Base-by-base conservation (phyloP, 2,329 filamentous ascomycete species). In the Didymella pomorum region DNA sequence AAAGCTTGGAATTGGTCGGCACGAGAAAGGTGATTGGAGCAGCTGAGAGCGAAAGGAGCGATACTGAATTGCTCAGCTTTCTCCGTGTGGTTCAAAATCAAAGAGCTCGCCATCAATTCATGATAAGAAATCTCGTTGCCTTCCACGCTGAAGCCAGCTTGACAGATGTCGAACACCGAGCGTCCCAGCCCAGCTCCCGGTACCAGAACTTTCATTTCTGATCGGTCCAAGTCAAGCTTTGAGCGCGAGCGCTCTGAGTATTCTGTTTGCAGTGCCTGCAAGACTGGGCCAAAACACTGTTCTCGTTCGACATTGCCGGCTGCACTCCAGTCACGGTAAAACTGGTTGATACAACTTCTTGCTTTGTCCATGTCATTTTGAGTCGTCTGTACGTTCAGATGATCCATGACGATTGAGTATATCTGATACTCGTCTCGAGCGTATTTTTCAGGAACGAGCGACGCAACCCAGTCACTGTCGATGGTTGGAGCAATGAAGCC, bases 51-150 rank as follows among this genome's bases (percentile, higher is more conserved):
- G 86, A 94, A 99, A 0, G 95, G 95, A 71, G 90, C 91, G 50
- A 99, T 83, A 9, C 82, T 86, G 76, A 93, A 92, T 61, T 90
- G 83, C 16, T 83, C 83, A 0, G 84, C 84, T 2, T 76, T 72
- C 0, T 80, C 68, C 4, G 88, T 91, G 67, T 82, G 83, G 75
- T 94, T 93, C 46, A 93, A 84, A 16, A 93, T 85, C 72, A 91
- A 86, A 62, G 85, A 86, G 57, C 91, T 96, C 1, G 92, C 92
- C 57, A 98, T 83, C n/a, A 99, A 85, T 75, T 97, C 92, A 76
- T 99, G 95, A 72, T 96, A 98, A 2, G 93, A 97, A 61, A 98
- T 96, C 78, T 99, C 81, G 72, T 97, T 98, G 26, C 94, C 94
- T 76, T 97, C 93, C 0, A 87, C 86, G 11, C 85, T 80, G 75